Evolutionary conservation across 2,329 filamentous ascomycete species (phyloP), one percentile per base, ranked within the genome.

Genomic region (Pseudopithomyces maydicus): DNA sequence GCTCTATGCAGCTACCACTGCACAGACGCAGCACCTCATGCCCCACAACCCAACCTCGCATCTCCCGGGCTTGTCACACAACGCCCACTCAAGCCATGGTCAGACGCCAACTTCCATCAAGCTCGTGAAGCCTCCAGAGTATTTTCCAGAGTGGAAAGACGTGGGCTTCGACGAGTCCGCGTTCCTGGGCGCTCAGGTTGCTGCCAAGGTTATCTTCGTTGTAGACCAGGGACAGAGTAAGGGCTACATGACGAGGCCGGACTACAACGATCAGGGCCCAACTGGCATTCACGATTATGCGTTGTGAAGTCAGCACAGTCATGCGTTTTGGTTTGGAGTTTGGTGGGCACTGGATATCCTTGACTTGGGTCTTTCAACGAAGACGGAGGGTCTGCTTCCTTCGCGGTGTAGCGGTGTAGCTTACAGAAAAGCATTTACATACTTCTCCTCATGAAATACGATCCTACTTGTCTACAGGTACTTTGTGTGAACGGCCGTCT

Each of bases 121-220:
- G 81, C 81, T 87, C 26, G 86, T 91, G 26, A 85, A 87, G 63
- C 82, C 91, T 64, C 92, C 93, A 0, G 90, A 91, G 52, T 97
- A 97, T 75, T 89, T 97, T 65, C 86, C 89, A 11, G 93, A 97
- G 75, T 97, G 92, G 92, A 92, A 92, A 72, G 93, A 85, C 29
- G 77, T 78, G 2, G 86, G 86, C 1, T 85, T 84, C 69, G 93
- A 97, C 70, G 93, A 97, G 77, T 87, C 90, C 47, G 86, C 88
- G 70, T 97, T 97, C 77, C 80, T 97, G 6, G 93, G 93, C 11
- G 90, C 91, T 2, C 91, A 96, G 77, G 90, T 97, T 32, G 91
- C 90, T 1, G 92, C 90, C 2, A 90, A 89, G 75, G 86, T 90
- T 20, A 77, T 90, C 47, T 91, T 90, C 72, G 84, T 90, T 10